These are phyloP conservation scores for Pseudonitzschia multiseries DNA, from an alignment of 108 stramenopile genomes.

Conservation along the genomic window DNA sequence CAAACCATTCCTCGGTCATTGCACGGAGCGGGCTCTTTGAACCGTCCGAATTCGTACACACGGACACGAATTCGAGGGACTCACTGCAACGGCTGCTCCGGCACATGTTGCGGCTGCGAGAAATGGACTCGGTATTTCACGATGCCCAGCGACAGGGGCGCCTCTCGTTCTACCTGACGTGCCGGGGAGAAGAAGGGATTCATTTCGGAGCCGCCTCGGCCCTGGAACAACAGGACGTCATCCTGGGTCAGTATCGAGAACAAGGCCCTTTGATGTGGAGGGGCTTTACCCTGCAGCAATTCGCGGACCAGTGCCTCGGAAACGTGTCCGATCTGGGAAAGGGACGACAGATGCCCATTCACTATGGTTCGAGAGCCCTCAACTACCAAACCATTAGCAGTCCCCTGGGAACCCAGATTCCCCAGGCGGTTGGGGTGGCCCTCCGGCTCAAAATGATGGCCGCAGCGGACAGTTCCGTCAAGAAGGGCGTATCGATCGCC, in stretches of 20 bases:
- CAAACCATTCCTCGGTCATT: conserved; percentile 45
- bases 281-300: conserved; percentile 94
- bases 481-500: conserved; percentile 52
- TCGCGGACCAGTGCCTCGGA: conserved; percentile 96
- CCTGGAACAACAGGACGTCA: conserved; percentile 69
- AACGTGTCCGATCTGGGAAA: conserved; percentile 90
- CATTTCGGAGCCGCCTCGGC: conserved; percentile 92
- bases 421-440: conserved; percentile 93
- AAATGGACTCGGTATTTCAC: conserved; percentile 94
- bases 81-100: conserved; percentile 65
- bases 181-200: conserved; percentile 89
- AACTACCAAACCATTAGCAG: conserved; percentile 93
- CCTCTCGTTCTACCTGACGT: conserved; percentile 96
- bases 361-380: conserved; percentile 91
- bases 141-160: conserved; percentile 98
- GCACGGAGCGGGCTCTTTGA: conserved; percentile 37
- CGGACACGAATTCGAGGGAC: conserved; percentile 61
- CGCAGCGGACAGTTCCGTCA: conserved; percentile 10
- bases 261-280: conserved; percentile 96
- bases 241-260: conserved; percentile 97
- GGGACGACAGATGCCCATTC: conserved; percentile 98
- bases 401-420: conserved; percentile 96
- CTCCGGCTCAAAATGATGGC: conserved; percentile 83
- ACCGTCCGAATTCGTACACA: conserved; percentile 40
- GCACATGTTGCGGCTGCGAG: conserved; percentile 89